Conservation (phyloP, 176 grass and related monocot species). For the Musa schizocarpa region DNA sequence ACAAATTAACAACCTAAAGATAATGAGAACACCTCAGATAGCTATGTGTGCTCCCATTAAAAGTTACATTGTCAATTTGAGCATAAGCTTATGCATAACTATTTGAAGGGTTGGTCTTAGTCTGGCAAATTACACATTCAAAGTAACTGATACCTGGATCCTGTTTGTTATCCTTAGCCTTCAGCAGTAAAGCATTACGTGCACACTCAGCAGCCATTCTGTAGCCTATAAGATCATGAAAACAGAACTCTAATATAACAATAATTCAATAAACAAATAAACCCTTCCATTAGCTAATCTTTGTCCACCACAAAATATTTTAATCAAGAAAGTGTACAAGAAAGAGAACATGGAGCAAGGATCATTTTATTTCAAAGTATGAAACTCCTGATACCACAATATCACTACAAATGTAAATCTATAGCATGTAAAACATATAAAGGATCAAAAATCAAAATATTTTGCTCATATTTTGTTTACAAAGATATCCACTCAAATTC, state of each 20-base stretch:
- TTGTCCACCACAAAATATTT: neutral
- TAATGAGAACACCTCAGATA: neutral
- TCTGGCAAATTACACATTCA: neutral
- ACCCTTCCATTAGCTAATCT: neutral
- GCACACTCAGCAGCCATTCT: slow-evolving; percentile 90
- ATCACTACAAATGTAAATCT: no score
- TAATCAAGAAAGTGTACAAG: neutral
- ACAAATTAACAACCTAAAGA: neutral
- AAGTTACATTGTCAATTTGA: no score
- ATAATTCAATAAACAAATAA: neutral
- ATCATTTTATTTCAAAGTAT: no score
- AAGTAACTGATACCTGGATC: slow-evolving; percentile 48
- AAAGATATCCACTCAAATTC: neutral
- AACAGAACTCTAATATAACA: neutral
- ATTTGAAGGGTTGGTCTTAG: neutral
- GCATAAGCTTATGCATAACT: no score
- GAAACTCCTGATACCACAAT: no score
- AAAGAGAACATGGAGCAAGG: neutral
- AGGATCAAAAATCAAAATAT: no score
- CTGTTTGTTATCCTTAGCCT: slow-evolving; percentile 82
- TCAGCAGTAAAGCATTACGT: slow-evolving; percentile 55
- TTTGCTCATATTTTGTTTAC: no score
- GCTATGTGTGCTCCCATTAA: no score
- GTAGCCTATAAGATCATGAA: slow-evolving; percentile 39
- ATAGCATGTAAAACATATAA: no score